Percentiles rank a stretch among this genome's conserved stretches.
These are phyloP conservation scores for Skeletonema marinoi DNA, from an alignment of 108 stramenopile species.

Conservation along the genomic window DNA sequence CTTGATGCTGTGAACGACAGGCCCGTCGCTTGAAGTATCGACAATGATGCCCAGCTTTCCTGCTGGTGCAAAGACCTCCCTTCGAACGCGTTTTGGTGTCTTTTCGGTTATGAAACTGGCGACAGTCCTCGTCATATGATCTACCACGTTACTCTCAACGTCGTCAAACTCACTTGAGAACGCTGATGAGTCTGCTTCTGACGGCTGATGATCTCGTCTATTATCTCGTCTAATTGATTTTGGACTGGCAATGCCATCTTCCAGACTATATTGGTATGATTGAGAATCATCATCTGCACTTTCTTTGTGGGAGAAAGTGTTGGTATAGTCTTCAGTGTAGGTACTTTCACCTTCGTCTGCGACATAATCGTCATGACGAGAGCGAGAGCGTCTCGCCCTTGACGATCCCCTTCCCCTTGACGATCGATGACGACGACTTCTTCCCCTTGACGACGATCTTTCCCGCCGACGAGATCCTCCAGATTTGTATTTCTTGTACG, in stretches of 20 bases:
- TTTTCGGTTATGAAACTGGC: background rate
- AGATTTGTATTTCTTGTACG: background rate
- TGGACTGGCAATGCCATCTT: slow-evolving; percentile 21
- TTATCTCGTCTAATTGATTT: background rate
- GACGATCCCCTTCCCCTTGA: background rate
- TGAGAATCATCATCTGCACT: background rate
- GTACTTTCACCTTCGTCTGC: background rate
- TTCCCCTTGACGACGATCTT: background rate
- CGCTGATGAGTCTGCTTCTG: background rate
- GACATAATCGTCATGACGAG: background rate
- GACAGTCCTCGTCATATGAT: background rate
- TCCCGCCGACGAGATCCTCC: background rate
- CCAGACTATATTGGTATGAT: slow-evolving; percentile 23
- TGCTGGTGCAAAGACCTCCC: slow-evolving; percentile 61
- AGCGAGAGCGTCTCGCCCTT: too few species aligned
- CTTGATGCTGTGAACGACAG: slow-evolving; percentile 71
- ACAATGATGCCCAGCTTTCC: slow-evolving; percentile 87
- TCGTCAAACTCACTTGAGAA: too few species aligned
- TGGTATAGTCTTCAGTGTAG: too few species aligned
- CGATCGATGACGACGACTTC: background rate
- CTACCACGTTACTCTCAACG: background rate
- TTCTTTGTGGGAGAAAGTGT: too few species aligned
- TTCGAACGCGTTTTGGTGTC: slow-evolving; percentile 1
- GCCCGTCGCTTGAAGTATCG: slow-evolving; percentile 83
- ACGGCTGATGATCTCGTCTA: background rate